These are phyloP conservation scores for Umbelopsis ramanniana DNA, from an alignment of 192 early-diverging fungal genomes.

Conservation along the genomic window DNA sequence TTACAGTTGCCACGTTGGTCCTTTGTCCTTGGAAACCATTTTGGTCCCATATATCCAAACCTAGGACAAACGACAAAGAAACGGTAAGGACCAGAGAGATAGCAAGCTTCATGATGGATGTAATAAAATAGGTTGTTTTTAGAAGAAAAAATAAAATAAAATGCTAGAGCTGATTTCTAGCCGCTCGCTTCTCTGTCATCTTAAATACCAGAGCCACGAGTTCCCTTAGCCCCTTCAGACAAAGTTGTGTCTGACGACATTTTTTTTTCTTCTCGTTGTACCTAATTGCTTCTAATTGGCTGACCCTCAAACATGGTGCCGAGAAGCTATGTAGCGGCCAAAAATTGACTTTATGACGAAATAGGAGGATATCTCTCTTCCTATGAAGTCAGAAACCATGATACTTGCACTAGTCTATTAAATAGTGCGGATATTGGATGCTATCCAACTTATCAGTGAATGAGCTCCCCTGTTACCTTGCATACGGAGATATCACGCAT, in stretches of 20 bases:
- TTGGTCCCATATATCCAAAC: not conserved
- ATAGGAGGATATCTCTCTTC: too few relatives aligned
- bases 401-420: not conserved
- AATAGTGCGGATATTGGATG: not conserved
- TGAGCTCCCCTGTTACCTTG: not conserved
- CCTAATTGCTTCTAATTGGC: too few relatives aligned
- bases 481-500: conserved; percentile 8
- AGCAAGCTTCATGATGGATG: not conserved
- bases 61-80: not conserved
- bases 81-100: not conserved
- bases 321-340: too few relatives aligned
- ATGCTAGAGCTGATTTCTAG: not conserved
- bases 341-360: too few relatives aligned
- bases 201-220: too few relatives aligned
- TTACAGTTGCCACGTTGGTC: not conserved
- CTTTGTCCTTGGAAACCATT: not conserved
- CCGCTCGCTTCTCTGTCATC: not conserved
- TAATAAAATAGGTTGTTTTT: not conserved
- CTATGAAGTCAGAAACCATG: too few relatives aligned
- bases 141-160: too few relatives aligned
- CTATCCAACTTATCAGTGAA: not conserved
- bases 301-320: too few relatives aligned
- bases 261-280: too few relatives aligned
- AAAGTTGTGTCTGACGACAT: too few relatives aligned
- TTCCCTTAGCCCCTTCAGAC: too few relatives aligned